A percentile compares a stretch with the other conserved stretches of the same genome.
Conservation (phyloP, 441 rosid genomes). For the Dalechampia spathulata region DNA sequence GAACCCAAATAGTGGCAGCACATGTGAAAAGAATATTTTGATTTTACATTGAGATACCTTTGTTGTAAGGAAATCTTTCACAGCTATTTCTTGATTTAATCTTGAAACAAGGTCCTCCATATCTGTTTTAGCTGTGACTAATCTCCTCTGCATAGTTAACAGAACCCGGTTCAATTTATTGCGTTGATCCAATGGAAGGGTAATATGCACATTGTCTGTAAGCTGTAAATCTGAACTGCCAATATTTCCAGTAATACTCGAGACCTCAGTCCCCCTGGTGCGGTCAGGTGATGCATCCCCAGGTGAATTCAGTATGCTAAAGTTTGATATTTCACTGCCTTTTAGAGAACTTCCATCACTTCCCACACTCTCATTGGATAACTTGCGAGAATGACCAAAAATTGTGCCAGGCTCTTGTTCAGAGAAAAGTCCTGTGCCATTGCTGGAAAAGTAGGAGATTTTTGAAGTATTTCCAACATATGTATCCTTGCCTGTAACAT, state of each 20-base stretch:
- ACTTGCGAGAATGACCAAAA: slow-evolving; percentile 49
- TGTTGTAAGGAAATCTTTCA: slow-evolving; percentile 75
- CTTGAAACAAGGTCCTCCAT: slow-evolving; percentile 97
- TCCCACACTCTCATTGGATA: slow-evolving; percentile 70
- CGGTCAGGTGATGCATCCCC: slow-evolving; percentile 52
- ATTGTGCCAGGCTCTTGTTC: slow-evolving; percentile 46
- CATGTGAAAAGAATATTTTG: slow-evolving; percentile 9
- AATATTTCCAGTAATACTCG: slow-evolving; percentile 28
- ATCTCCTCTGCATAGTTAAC: slow-evolving; percentile 58
- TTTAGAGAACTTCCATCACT: slow-evolving; percentile 56
- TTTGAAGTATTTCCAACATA: slow-evolving; percentile 44
- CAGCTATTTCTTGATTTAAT: slow-evolving; percentile 87
- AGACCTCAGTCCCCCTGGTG: slow-evolving; percentile 38
- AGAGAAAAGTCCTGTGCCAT: slow-evolving; percentile 49
- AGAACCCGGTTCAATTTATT: slow-evolving; percentile 76
- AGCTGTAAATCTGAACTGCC: slow-evolving; percentile 30
- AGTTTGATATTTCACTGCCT: slow-evolving; percentile 56
- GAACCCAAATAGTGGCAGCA: neutral
- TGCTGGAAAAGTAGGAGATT: slow-evolving; percentile 29
- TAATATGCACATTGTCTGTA: slow-evolving; percentile 46
- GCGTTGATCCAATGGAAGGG: slow-evolving; percentile 74
- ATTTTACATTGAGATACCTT: slow-evolving; percentile 50
- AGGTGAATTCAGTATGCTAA: slow-evolving; percentile 48
- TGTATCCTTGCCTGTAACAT: slow-evolving; percentile 31
- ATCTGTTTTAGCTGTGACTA: slow-evolving; percentile 83